Evolutionary conservation across 2,329 filamentous ascomycete species (phyloP).

Genomic region (Arthrobotrys pseudoclavata): DNA sequence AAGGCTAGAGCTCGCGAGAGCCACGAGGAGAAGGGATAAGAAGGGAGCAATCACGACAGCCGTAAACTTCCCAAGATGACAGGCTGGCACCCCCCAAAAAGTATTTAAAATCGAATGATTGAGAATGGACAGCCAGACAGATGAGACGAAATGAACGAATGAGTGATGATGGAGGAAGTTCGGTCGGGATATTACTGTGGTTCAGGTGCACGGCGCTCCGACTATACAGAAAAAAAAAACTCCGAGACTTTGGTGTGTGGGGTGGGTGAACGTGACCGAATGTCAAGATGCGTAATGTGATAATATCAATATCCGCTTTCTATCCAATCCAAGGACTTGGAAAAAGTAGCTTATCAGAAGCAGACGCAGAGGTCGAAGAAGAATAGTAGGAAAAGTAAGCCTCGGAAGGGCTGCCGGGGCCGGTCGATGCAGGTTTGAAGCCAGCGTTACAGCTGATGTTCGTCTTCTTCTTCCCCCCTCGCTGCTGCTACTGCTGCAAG

Average conservation of each 20-base stretch:
- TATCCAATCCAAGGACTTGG: neutral
- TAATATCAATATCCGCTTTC: neutral
- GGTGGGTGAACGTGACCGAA: slow-evolving; percentile 23
- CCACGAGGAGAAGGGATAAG: neutral
- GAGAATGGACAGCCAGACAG: slow-evolving; percentile 15
- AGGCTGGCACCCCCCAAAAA: slow-evolving; percentile 38
- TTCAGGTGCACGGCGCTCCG: slow-evolving; percentile 28
- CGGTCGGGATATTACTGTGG: slow-evolving; percentile 15
- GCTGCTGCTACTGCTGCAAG: slow-evolving; percentile 10
- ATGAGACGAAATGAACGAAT: slow-evolving; percentile 8
- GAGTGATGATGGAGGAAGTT: slow-evolving; percentile 4
- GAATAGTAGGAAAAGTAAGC: neutral
- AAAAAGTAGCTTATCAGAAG: slow-evolving; percentile 11
- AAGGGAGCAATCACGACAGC: slow-evolving; percentile 1
- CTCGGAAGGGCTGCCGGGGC: slow-evolving; percentile 5
- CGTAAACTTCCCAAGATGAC: slow-evolving; percentile 18
- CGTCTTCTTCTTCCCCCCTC: neutral
- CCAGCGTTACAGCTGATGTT: slow-evolving; percentile 16
- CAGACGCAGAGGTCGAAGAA: neutral
- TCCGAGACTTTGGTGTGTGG: slow-evolving; percentile 3
- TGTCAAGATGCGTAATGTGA: slow-evolving; percentile 25
- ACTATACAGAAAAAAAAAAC: neutral
- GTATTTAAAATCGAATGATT: slow-evolving; percentile 7
- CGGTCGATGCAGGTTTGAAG: neutral
- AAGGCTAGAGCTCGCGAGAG: slow-evolving; percentile 20